Conservation (phyloP, 768 basidiomycete species). For the Daedaleopsis sinensis region DNA sequence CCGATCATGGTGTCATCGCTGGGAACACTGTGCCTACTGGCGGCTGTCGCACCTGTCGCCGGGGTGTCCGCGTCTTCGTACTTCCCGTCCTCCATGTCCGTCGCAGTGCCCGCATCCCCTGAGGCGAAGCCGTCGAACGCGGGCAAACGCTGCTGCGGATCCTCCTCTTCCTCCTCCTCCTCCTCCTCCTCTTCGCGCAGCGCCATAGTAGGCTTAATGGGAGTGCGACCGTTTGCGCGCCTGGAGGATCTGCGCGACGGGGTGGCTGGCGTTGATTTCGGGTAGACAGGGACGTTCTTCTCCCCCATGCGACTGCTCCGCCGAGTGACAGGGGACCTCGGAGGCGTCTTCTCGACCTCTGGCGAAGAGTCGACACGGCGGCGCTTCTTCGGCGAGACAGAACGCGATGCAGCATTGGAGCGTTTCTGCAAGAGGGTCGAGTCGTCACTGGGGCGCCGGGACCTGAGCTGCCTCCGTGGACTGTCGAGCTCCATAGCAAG, state of each 20-base stretch:
- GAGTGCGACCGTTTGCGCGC: slow-evolving; percentile 10
- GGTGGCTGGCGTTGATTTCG: background rate
- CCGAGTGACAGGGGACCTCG: slow-evolving; percentile 11
- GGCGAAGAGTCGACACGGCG: slow-evolving; percentile 34
- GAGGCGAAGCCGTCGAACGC: slow-evolving; percentile 1
- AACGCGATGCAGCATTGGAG: slow-evolving; percentile 13
- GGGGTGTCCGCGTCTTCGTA: slow-evolving; percentile 60
- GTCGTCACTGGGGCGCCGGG: slow-evolving; percentile 32
- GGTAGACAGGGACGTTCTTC: slow-evolving; percentile 7
- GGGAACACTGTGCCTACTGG: slow-evolving; percentile 56
- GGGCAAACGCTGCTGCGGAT: slow-evolving; percentile 1
- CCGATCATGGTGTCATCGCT: slow-evolving; percentile 60
- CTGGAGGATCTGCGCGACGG: slow-evolving; percentile 12
- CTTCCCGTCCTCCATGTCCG: slow-evolving; percentile 39
- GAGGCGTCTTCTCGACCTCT: slow-evolving; percentile 18
- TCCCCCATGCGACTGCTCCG: slow-evolving; percentile 14
- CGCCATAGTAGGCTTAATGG: background rate
- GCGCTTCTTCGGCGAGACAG: slow-evolving; percentile 30
- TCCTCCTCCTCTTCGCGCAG: slow-evolving; percentile 17
- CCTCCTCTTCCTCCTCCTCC: slow-evolving; percentile 7
- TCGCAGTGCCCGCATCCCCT: slow-evolving; percentile 10
- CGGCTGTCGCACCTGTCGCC: slow-evolving; percentile 39
- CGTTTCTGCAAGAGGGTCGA: slow-evolving; percentile 12
- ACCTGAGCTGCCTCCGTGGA: slow-evolving; percentile 32
- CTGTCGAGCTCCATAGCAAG: slow-evolving; percentile 33